Conservation (phyloP, 805 yeast genomes). For the Yarrowia osloensis region DNA sequence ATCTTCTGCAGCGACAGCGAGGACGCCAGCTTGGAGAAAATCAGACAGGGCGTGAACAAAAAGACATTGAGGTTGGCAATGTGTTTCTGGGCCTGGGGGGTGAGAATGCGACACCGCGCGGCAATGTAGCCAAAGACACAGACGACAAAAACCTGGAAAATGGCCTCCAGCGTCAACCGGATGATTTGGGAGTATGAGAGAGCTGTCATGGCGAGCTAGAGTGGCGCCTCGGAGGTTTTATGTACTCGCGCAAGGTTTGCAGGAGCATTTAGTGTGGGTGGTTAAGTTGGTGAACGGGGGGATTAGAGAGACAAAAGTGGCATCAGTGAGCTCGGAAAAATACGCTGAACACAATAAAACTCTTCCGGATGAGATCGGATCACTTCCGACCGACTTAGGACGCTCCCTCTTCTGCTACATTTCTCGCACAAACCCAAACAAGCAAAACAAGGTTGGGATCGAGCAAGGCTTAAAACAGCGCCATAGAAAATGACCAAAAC, state of each 20-base stretch:
- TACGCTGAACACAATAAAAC: no score
- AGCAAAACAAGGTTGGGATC: not conserved
- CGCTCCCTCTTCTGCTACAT: not conserved
- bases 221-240: not conserved
- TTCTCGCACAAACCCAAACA: not conserved
- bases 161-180: constrained; percentile 55
- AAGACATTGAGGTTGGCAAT: constrained; percentile 82
- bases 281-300: no score
- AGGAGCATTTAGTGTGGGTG: no score
- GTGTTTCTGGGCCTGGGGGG: constrained; percentile 71
- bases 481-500: not conserved
- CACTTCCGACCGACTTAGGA: not conserved
- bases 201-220: not conserved
- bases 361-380: no score
- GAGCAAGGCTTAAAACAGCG: not conserved
- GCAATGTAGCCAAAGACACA: constrained; percentile 86
- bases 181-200: constrained; percentile 19
- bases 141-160: constrained; percentile 82
- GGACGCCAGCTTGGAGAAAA: constrained; percentile 75
- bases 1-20: constrained; percentile 72
- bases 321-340: no score
- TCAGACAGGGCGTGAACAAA: constrained; percentile 92
- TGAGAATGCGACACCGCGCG: constrained; percentile 70
- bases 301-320: no score
- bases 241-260: no score